Evolutionary conservation across 2,329 filamentous ascomycete species (phyloP).

Genomic region (Aureobasidium vineae): DNA sequence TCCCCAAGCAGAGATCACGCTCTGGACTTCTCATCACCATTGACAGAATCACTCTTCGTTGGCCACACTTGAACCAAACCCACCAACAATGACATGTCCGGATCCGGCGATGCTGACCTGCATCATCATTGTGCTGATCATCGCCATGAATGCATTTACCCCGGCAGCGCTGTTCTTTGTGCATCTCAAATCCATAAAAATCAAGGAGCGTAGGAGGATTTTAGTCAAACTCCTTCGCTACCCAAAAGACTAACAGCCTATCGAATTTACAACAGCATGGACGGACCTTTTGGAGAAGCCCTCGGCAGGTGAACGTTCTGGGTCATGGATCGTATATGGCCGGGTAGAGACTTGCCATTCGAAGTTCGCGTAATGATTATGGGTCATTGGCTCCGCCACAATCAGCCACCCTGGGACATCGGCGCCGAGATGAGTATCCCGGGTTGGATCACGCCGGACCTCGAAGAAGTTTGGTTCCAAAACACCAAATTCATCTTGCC

Average conservation of each 20-base stretch:
- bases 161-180: neutral
- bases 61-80: too few species aligned
- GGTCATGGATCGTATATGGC: neutral
- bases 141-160: neutral
- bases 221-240: neutral
- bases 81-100: neutral
- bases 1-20: neutral
- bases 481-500: neutral
- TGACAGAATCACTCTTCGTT: neutral
- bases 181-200: neutral
- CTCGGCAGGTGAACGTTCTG: neutral
- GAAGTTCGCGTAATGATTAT: neutral
- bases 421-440: neutral
- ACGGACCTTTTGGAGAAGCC: neutral
- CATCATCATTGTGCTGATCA: neutral
- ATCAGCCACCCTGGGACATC: neutral
- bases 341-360: neutral
- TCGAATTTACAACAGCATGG: neutral
- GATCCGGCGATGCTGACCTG: neutral
- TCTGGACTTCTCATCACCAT: neutral
- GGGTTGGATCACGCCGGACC: neutral
- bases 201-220: neutral
- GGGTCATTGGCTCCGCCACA: neutral
- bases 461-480: neutral
- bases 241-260: neutral